Conservation (phyloP, 2,329 filamentous ascomycete species). For the Thelonectria olida region DNA sequence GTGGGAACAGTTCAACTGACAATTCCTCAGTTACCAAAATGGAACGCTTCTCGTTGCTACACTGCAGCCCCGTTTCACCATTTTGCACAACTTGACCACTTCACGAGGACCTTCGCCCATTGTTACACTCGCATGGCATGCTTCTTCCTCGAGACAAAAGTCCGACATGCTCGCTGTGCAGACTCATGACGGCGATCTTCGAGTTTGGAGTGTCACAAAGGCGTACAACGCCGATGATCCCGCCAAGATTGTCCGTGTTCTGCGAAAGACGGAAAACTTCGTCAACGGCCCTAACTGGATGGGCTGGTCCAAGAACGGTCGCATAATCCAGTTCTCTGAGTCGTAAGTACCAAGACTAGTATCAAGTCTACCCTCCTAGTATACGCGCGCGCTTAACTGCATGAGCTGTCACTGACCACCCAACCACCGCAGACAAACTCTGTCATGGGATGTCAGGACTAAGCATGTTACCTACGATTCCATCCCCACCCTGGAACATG, state of each 20-base stretch:
- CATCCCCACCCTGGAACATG: conserved; percentile 84
- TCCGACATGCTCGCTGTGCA: conserved; percentile 98
- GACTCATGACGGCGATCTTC: conserved; percentile 88
- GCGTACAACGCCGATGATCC: conserved; percentile 74
- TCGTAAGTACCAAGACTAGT: conserved; percentile 68
- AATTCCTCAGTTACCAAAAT: conserved; percentile 83
- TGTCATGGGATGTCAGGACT: conserved; percentile 97
- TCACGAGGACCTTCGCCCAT: conserved; percentile 87
- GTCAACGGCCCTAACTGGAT: conserved; percentile 90
- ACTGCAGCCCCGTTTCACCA: conserved; percentile 90
- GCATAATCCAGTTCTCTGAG: conserved; percentile 91
- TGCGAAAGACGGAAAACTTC: conserved; percentile 81
- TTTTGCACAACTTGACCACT: conserved; percentile 90
- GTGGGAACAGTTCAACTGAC: conserved; percentile 18
- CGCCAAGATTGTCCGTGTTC: conserved; percentile 87
- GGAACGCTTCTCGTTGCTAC: conserved; percentile 91
- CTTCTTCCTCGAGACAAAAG: conserved; percentile 93
- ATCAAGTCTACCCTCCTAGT: conserved; percentile 31
- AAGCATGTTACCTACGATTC: conserved; percentile 93
- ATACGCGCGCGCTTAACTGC: conserved; percentile 59
- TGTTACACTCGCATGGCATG: conserved; percentile 90
- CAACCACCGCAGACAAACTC: conserved; percentile 74
- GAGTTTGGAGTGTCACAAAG: conserved; percentile 97
- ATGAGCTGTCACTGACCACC: conserved; percentile 44
- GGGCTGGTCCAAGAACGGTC: conserved; percentile 97